phyloP scores from a whole-genome alignment of 345 rosid genomes.

The Melastoma malabathricum region DNA sequence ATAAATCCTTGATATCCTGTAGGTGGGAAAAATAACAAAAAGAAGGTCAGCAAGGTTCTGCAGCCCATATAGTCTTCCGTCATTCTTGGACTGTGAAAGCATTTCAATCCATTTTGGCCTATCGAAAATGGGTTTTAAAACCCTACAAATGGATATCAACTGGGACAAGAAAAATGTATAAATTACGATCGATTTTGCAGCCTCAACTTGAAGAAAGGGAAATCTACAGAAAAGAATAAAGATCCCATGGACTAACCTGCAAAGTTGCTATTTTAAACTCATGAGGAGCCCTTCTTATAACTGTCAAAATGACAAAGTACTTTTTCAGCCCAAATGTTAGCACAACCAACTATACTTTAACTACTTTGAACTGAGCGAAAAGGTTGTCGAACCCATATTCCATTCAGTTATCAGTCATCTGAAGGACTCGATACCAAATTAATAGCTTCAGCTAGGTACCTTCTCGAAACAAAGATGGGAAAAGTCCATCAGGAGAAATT shows the following conservation, averaged over 20 bases:
- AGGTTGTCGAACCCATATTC: no score
- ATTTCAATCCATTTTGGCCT: no score
- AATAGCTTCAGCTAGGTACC: slow-evolving; percentile 31
- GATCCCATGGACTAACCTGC: slow-evolving; percentile 44
- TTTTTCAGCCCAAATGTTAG: slow-evolving; percentile 2
- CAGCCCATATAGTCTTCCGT: no score
- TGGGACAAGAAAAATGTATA: no score
- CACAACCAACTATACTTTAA: neutral
- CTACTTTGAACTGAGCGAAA: no score
- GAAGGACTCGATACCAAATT: neutral
- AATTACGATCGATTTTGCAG: no score
- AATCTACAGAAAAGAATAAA: no score
- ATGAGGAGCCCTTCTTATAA: slow-evolving; percentile 94
- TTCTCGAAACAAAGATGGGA: slow-evolving; percentile 88
- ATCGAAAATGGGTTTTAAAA: no score
- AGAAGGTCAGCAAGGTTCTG: neutral
- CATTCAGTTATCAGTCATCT: no score
- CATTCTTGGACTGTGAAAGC: no score
- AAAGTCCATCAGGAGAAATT: slow-evolving; percentile 94
- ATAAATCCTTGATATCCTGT: slow-evolving; percentile 79
- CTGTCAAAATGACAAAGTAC: slow-evolving; percentile 22
- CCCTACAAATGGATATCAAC: no score
- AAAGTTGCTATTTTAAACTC: slow-evolving; percentile 99
- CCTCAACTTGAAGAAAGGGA: no score
- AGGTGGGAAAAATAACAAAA: slow-evolving; percentile 4